phyloP scores from a whole-genome alignment of 1,284 basidiomycete species.

The Fistulina hepatica region DNA sequence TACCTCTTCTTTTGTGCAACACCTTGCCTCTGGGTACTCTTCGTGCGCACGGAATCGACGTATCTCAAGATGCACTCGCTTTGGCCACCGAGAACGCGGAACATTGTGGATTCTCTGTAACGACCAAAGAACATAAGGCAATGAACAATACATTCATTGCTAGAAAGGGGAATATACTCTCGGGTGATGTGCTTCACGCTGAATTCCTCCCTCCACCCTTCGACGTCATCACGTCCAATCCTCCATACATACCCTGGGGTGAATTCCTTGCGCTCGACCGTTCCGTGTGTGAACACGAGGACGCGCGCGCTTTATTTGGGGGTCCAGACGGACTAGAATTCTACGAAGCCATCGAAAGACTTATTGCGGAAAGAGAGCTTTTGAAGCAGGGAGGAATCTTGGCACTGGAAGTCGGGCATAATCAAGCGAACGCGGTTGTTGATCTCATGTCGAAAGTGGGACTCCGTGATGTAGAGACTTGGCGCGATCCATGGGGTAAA shows the following conservation, averaged over 20 bases:
- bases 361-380: constrained; percentile 39
- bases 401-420: constrained; percentile 72
- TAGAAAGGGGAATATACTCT: too few species aligned
- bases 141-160: too few species aligned
- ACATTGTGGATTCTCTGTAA: constrained; percentile 28
- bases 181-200: too few species aligned
- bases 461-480: constrained; percentile 43
- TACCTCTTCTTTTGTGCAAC: constrained; percentile 70
- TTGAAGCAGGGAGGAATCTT: constrained; percentile 42
- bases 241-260: constrained; percentile 75
- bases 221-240: constrained; percentile 82
- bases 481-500: constrained; percentile 70
- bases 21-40: constrained; percentile 41
- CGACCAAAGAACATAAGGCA: too few species aligned
- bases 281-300: not conserved
- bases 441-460: constrained; percentile 40
- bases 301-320: constrained; percentile 64
- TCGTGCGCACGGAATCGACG: constrained; percentile 60
- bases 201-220: constrained; percentile 36
- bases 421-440: constrained; percentile 57
- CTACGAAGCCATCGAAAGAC: constrained; percentile 60
- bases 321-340: constrained; percentile 67
- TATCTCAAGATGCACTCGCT: constrained; percentile 53
- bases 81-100: constrained; percentile 65
- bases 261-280: constrained; percentile 48